Evolutionary conservation across 352 stramenopile genomes (phyloP).

Genomic region (Bremia lactucae): DNA sequence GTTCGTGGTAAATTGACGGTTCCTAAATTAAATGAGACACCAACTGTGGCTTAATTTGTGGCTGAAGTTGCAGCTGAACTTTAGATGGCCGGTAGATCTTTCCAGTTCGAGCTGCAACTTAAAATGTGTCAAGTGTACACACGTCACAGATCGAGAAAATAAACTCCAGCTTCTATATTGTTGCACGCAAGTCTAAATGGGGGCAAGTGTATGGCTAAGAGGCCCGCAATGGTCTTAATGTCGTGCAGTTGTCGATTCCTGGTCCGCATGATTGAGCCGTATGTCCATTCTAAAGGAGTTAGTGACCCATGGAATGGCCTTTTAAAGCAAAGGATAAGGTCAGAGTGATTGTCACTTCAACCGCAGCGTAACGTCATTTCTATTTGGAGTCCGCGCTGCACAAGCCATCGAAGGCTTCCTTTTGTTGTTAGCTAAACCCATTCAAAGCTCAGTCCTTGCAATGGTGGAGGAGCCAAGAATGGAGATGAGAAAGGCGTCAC

Average conservation of each 20-base stretch:
- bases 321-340: slow-evolving; percentile 3
- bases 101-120: slow-evolving; percentile 2
- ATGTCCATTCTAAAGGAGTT: not conserved
- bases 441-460: no score
- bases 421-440: no score
- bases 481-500: not conserved
- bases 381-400: slow-evolving; percentile 14
- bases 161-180: slow-evolving; percentile 17
- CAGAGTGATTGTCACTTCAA: slow-evolving; percentile 27
- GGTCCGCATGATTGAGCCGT: slow-evolving; percentile 4
- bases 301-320: slow-evolving; percentile 23
- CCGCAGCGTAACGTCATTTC: slow-evolving; percentile 24
- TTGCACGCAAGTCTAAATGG: slow-evolving; percentile 20
- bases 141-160: slow-evolving; percentile 12
- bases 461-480: slow-evolving; percentile 1
- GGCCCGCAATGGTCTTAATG: slow-evolving; percentile 3
- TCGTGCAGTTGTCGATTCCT: slow-evolving; percentile 12
- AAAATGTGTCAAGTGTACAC: slow-evolving; percentile 6
- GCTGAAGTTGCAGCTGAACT: slow-evolving; percentile 9
- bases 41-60: no score
- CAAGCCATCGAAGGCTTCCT: slow-evolving; percentile 1
- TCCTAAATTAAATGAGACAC: no score
- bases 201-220: slow-evolving; percentile 3
- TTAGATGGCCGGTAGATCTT: slow-evolving; percentile 17
- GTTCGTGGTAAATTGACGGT: not conserved